phyloP scores from a whole-genome alignment of 2,329 filamentous ascomycete species.

The Eutypa lata region DNA sequence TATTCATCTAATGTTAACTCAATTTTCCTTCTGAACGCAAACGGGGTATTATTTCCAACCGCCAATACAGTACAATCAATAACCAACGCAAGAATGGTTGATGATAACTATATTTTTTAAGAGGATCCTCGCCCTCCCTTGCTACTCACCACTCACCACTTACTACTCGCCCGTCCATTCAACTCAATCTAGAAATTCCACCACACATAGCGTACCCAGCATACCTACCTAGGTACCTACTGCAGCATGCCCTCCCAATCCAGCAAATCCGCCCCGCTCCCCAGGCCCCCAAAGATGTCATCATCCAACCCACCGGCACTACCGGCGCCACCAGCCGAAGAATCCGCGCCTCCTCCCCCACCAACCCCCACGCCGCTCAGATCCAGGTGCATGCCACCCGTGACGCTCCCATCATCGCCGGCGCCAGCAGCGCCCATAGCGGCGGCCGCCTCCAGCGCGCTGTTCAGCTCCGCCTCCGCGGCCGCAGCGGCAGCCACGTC shows the following conservation, averaged over 20 bases:
- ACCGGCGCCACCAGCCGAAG: slow-evolving; percentile 33
- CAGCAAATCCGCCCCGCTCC: slow-evolving; percentile 20
- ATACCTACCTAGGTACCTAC: too few species aligned
- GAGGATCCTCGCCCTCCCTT: too few species aligned
- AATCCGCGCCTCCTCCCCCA: slow-evolving; percentile 33
- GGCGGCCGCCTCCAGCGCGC: slow-evolving; percentile 26
- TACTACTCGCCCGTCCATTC: too few species aligned
- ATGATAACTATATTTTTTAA: too few species aligned
- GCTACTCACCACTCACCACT: too few species aligned
- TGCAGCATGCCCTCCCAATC: slow-evolving; percentile 22
- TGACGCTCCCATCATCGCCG: slow-evolving; percentile 40
- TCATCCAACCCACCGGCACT: slow-evolving; percentile 25
- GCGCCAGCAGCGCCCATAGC: not conserved
- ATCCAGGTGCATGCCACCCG: slow-evolving; percentile 29
- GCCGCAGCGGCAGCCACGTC: slow-evolving; percentile 37
- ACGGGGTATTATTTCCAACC: too few species aligned
- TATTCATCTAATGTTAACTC: too few species aligned
- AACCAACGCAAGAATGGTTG: too few species aligned
- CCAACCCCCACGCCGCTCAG: slow-evolving; percentile 36
- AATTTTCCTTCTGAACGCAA: too few species aligned
- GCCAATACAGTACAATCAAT: too few species aligned
- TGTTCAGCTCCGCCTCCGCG: slow-evolving; percentile 40
- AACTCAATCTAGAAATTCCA: too few species aligned
- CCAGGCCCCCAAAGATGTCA: slow-evolving; percentile 40
- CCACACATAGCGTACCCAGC: too few species aligned